Base-by-base conservation (phyloP, 2,329 filamentous ascomycete species). In the Colletotrichum zoysiae region DNA sequence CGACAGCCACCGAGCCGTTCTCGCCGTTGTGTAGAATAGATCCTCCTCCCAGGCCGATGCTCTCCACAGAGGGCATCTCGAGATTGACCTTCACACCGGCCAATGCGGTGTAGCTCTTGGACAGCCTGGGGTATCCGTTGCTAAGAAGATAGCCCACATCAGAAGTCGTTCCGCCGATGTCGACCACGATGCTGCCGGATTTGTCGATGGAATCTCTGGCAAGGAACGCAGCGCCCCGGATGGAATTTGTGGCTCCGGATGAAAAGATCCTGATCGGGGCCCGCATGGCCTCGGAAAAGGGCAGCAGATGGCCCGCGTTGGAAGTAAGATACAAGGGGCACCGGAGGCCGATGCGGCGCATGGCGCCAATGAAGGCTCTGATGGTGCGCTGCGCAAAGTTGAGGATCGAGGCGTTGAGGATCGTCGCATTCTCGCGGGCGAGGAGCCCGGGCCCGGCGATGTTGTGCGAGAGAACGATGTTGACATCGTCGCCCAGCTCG, bases 351-450 rank as follows among this genome's bases (percentile, higher is more conserved):
- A 88, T 77, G 14, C 79, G 79, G 44, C 77, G 76, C 76, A 87
- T 84, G 23, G 86, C 85, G 53, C 77, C 77, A 48, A 79, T 78
- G 73, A 88, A 88, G 3, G 82, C 81, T 2, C 77, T 76, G 62
- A 87, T 84, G 0, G 86, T 87, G 55, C 79, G 81, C 18, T 80
- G 80, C 0, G 86, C 86, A 68, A 86, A 85, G 11, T 79, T 77
- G 23, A 86, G 78, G 35, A 88, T 84, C 23, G 86, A 82, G 2
- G 86, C 86, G 73, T 88, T 88, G 58, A 88, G 79, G 30, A 88
- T 87, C 9, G 83, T 82, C 3, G 86, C 86, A 74, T 88, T 88
- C 75, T 88, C 86, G 14, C 86, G 81, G 72, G 85, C 86, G 0
- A 86, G 79, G 38, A 86, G 81, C 69, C 74, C 81, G 30, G 80